Evolutionary conservation across 164 flowering plant genomes (phyloP).

Genomic region (Hamamelis virginiana): DNA sequence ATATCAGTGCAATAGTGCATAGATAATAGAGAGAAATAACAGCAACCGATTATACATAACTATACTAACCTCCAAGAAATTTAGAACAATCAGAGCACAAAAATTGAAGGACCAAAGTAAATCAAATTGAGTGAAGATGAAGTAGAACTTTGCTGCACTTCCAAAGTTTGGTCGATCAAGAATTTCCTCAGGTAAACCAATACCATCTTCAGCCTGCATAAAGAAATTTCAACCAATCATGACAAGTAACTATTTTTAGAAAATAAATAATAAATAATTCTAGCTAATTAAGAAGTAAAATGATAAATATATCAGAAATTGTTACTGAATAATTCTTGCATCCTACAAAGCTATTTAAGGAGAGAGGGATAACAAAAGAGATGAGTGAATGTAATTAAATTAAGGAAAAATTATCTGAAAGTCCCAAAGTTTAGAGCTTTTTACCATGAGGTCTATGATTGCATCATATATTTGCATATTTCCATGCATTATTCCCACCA

Average conservation of each 20-base stretch:
- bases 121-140: slow-evolving; percentile 59
- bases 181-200: slow-evolving; percentile 87
- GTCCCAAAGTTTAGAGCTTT: no score
- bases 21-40: background rate
- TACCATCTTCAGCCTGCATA: slow-evolving; percentile 94
- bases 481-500: no score
- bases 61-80: slow-evolving; percentile 78
- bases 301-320: no score
- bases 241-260: background rate
- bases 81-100: slow-evolving; percentile 67
- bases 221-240: slow-evolving; percentile 10
- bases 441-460: no score
- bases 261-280: no score
- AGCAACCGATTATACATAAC: background rate
- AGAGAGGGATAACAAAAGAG: no score
- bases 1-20: background rate
- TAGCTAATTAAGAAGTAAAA: no score
- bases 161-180: slow-evolving; percentile 64
- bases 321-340: no score
- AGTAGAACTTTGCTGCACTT: slow-evolving; percentile 64
- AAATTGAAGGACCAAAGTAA: slow-evolving; percentile 76
- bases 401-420: no score
- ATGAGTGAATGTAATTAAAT: no score
- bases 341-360: no score
- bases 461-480: no score